A percentile compares a stretch with the other conserved stretches of the same genome.
phyloP scores from a whole-genome alignment of 164 flowering plant genomes.

The Annona squamosa region DNA sequence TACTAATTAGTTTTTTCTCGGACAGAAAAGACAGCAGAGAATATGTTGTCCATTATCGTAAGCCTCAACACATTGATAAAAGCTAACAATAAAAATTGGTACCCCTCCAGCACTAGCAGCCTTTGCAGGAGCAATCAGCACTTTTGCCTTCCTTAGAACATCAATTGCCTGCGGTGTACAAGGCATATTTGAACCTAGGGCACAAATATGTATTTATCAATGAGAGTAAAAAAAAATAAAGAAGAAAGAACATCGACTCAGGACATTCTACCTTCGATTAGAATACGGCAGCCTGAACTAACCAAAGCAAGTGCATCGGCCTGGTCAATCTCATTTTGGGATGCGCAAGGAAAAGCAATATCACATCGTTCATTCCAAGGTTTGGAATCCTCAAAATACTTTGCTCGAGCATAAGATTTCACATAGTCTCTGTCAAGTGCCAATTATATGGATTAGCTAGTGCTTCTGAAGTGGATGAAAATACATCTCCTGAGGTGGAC shows the following conservation, averaged over 20 bases:
- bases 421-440: conserved; percentile 69
- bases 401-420: conserved; percentile 87
- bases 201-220: not conserved
- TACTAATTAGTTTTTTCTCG: not conserved
- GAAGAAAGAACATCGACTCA: not conserved
- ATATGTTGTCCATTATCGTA: not conserved
- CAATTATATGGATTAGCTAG: not conserved
- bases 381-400: conserved; percentile 89
- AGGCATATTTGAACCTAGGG: conserved; percentile 92
- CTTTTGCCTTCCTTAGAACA: conserved; percentile 75
- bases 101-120: conserved; percentile 99
- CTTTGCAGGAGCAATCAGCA: conserved; percentile 89
- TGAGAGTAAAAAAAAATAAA: not conserved
- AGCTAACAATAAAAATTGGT: conserved; percentile 12
- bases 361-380: conserved; percentile 99
- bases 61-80: too few species aligned
- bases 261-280: conserved; percentile 73
- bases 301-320: conserved; percentile 89
- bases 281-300: conserved; percentile 83
- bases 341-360: conserved; percentile 94
- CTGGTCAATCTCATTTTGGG: conserved; percentile 92
- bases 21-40: not conserved
- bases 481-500: not conserved
- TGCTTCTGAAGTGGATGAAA: not conserved
- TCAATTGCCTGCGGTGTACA: conserved; percentile 95